phyloP scores from a whole-genome alignment of 257 asterid species.

The Lycium barbarum region DNA sequence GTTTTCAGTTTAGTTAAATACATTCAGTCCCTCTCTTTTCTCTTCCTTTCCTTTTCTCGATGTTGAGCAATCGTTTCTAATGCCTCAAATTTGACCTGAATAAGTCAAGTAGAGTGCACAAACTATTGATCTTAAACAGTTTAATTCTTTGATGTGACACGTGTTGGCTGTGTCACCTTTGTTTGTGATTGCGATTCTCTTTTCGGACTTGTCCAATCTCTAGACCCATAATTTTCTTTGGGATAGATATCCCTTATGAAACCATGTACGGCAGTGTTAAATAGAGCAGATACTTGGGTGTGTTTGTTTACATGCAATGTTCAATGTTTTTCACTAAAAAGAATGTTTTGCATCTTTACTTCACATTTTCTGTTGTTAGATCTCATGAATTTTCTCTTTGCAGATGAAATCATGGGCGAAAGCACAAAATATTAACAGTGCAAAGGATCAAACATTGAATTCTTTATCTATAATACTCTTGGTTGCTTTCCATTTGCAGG shows the following conservation, averaged over 20 bases:
- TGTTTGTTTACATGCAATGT: background rate
- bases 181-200: background rate
- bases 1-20: constrained; percentile 14
- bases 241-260: background rate
- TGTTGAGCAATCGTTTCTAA: background rate
- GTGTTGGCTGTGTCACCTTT: background rate
- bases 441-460: constrained; percentile 84
- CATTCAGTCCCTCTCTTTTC: background rate
- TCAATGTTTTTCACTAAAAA: background rate
- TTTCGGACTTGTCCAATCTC: background rate
- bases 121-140: background rate
- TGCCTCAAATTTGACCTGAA: background rate
- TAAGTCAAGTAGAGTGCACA: background rate
- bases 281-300: background rate
- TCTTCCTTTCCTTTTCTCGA: constrained; percentile 17
- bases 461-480: constrained; percentile 81
- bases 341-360: constrained; percentile 9
- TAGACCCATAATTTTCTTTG: background rate
- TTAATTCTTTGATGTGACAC: background rate
- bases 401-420: constrained; percentile 97
- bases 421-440: constrained; percentile 80
- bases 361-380: constrained; percentile 19
- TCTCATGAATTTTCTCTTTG: constrained; percentile 32
- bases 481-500: constrained; percentile 96
- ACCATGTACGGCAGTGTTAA: background rate